Conservation (phyloP, 2,329 filamentous ascomycete genomes). For the Calonectria leucothoes region DNA sequence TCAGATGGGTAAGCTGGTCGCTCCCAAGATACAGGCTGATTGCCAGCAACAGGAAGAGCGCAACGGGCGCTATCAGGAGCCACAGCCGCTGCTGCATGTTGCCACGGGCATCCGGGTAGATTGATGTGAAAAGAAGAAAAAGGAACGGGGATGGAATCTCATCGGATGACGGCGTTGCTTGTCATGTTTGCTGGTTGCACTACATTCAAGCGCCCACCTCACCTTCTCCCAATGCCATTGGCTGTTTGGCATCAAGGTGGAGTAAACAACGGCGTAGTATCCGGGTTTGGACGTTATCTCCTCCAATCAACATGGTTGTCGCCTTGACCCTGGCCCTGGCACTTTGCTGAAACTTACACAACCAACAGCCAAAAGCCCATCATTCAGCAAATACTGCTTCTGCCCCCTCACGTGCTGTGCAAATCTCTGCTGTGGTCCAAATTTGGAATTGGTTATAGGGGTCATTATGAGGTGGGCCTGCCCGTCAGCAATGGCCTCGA, state of each 20-base stretch:
- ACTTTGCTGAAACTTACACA: background rate
- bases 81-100: conserved; percentile 11
- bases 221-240: background rate
- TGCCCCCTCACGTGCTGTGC: background rate
- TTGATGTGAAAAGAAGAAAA: background rate
- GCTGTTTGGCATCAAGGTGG: background rate
- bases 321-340: background rate
- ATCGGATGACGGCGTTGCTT: background rate
- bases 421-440: background rate
- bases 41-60: conserved; percentile 6
- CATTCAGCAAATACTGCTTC: background rate
- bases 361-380: background rate
- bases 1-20: background rate
- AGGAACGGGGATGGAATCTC: background rate
- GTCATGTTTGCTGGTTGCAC: background rate
- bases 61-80: conserved; percentile 9
- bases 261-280: background rate
- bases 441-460: background rate
- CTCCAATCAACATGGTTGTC: background rate
- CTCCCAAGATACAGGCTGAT: conserved; percentile 6
- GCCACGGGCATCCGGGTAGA: background rate
- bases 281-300: background rate
- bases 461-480: no score
- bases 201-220: background rate
- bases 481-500: background rate